These are phyloP conservation scores for Arctium minus DNA, from an alignment of 129 eudicot genomes.

Conservation along the genomic window DNA sequence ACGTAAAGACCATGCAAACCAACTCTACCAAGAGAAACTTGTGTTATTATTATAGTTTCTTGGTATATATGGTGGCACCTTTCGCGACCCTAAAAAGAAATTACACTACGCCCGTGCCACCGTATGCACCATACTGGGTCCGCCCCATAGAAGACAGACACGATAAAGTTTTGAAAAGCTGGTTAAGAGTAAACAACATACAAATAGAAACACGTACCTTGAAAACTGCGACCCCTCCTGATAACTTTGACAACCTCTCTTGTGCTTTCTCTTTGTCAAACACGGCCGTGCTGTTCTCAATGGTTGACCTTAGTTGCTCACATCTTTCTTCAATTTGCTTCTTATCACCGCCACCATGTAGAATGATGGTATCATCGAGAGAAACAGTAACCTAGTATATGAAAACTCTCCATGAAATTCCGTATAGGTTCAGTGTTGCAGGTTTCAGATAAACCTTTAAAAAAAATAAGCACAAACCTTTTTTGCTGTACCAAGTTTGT, in stretches of 20 bases:
- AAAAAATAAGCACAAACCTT: constrained; percentile 45
- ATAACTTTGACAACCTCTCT: constrained; percentile 83
- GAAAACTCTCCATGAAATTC: neutral
- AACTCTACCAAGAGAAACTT: neutral
- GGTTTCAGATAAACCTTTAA: neutral
- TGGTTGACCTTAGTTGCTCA: constrained; percentile 67
- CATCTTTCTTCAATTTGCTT: constrained; percentile 90
- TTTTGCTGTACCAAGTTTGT: constrained; percentile 83
- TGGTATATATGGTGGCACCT: too few species aligned
- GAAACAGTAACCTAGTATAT: constrained; percentile 74
- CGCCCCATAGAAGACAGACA: neutral
- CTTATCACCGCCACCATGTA: constrained; percentile 91
- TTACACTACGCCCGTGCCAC: too few species aligned
- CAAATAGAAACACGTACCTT: constrained; percentile 41
- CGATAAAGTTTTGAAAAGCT: neutral
- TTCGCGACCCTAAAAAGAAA: too few species aligned
- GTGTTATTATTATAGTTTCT: neutral
- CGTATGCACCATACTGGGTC: neutral
- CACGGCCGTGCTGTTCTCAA: constrained; percentile 64
- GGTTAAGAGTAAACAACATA: neutral
- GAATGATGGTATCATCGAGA: constrained; percentile 83
- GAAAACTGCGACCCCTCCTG: constrained; percentile 97
- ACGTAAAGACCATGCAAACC: neutral
- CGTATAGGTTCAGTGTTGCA: neutral
- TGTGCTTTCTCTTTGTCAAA: constrained; percentile 98